Base-by-base conservation (phyloP, 176 grass and related monocot genomes). In the Musa acuminata region DNA sequence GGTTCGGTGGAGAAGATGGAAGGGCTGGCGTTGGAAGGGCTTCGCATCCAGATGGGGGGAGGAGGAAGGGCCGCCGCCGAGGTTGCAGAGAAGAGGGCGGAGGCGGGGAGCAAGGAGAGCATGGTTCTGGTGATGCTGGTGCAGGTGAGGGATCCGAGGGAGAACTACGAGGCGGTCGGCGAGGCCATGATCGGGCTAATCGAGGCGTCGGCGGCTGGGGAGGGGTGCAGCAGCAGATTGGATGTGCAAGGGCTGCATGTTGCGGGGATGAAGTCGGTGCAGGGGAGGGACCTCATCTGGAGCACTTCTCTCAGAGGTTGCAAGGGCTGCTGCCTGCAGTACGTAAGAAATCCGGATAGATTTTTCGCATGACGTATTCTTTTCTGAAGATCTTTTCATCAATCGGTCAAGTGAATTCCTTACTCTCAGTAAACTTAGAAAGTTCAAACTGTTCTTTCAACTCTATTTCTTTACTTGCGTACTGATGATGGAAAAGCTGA, bases 131-230 rank as follows among this genome's bases (percentile, higher is more conserved):
- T 91, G 69, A 53, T 86, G 3, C 72, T 96, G 84, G 81, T 96
- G 51, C 92, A 96, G 80, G 77, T 71, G 11, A 83, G 86, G 73
- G 86, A 91, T 68, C 88, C 88, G 3, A 68, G 74, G 53, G 73
- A 96, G 65, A 64, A 60, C 8, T 81, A 79, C 24, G 71, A 53
- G 68, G 74, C 82, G 52, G 79, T 85, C 13, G 86, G 88, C 1
- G 84, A 88, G 49, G 64, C 72, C 25, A 96, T 96, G 88, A 79
- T 96, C 21, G 88, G 88, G 26, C 8, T 96, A 1, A 60, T 91
- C 74, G 85, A 96, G 78, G 79, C 73, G 12, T 27, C 81, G 23
- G 53, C 76, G 35, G 35, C 54, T 29, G 78, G 68, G 19, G 78
- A 71, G 19, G 76, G 64, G 0, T 76, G n/a, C 71, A 51, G 11